Percentiles rank a stretch among this genome's conserved stretches.
These are phyloP conservation scores for Diutina mesorugosa DNA, from an alignment of 1,139 yeast species.

Conservation along the genomic window DNA sequence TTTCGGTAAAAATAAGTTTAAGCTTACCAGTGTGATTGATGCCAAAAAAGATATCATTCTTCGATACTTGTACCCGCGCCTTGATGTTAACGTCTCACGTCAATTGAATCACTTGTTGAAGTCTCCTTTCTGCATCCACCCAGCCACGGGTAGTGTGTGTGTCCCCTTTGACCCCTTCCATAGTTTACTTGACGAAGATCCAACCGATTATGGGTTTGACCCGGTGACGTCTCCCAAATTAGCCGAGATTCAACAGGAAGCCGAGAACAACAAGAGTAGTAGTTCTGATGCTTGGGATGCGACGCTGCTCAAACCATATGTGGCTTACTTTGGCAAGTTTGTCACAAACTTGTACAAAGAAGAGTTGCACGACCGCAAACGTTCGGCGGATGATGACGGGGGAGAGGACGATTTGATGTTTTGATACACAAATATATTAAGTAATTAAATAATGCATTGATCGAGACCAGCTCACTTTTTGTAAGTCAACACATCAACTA, in stretches of 20 bases:
- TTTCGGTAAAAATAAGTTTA: conserved; percentile 4
- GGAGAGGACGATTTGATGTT: neutral
- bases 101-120: conserved; percentile 85
- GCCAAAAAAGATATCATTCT: conserved; percentile 79
- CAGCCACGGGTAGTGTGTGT: conserved; percentile 95
- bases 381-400: conserved; percentile 17
- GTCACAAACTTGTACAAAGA: conserved; percentile 45
- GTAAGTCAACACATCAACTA: conserved; percentile 22
- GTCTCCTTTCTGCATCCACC: conserved; percentile 97
- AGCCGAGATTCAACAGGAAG: conserved; percentile 42
- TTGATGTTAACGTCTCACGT: conserved; percentile 87
- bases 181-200: conserved; percentile 20
- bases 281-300: conserved; percentile 36
- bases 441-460: neutral
- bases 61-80: conserved; percentile 75
- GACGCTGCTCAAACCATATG: conserved; percentile 64
- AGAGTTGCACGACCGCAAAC: conserved; percentile 27
- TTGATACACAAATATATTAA: neutral
- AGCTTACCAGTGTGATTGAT: conserved; percentile 38
- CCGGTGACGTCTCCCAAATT: conserved; percentile 78
- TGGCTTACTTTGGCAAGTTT: conserved; percentile 55
- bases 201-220: conserved; percentile 47
- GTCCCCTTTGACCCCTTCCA: conserved; percentile 69
- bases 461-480: conserved; percentile 1
- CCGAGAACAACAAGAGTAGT: conserved; percentile 10